phyloP scores from a whole-genome alignment of 2,329 filamentous ascomycete species.

The Zasmidium citrigriseum region DNA sequence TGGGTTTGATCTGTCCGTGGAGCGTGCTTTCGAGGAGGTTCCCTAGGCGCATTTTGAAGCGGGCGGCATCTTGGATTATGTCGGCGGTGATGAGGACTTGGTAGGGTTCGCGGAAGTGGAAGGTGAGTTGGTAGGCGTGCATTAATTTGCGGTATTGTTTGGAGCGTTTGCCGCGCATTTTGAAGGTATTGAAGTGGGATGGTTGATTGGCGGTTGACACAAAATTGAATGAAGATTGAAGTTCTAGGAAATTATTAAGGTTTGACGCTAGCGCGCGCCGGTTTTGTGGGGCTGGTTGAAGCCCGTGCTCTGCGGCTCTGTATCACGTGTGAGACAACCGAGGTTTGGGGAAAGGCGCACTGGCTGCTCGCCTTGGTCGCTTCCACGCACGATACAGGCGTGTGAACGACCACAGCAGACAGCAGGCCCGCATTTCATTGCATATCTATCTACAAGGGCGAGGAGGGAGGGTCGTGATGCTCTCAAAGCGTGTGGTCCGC shows the following conservation, averaged over 20 bases:
- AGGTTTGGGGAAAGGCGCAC: too few relatives aligned
- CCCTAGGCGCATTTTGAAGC: conserved; percentile 87
- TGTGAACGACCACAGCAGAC: too few relatives aligned
- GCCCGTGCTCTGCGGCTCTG: too few relatives aligned
- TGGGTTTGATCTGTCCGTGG: conserved; percentile 81
- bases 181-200: conserved; percentile 34
- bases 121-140: conserved; percentile 83
- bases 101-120: conserved; percentile 91
- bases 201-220: neutral
- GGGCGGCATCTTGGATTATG: conserved; percentile 77
- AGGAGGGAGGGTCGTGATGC: too few relatives aligned
- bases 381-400: too few relatives aligned
- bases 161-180: conserved; percentile 67
- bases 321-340: too few relatives aligned
- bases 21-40: conserved; percentile 77
- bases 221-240: conserved; percentile 5
- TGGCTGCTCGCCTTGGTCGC: too few relatives aligned
- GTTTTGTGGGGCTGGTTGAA: too few relatives aligned
- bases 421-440: too few relatives aligned
- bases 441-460: too few relatives aligned
- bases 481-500: too few relatives aligned
- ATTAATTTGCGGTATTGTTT: conserved; percentile 89
- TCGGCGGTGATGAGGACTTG: conserved; percentile 88
- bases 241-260: neutral
- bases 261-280: too few relatives aligned